A percentile compares a stretch with the other conserved stretches of the same genome.
Conservation (phyloP, 305 asterid species). For the Fraxinus platypoda region DNA sequence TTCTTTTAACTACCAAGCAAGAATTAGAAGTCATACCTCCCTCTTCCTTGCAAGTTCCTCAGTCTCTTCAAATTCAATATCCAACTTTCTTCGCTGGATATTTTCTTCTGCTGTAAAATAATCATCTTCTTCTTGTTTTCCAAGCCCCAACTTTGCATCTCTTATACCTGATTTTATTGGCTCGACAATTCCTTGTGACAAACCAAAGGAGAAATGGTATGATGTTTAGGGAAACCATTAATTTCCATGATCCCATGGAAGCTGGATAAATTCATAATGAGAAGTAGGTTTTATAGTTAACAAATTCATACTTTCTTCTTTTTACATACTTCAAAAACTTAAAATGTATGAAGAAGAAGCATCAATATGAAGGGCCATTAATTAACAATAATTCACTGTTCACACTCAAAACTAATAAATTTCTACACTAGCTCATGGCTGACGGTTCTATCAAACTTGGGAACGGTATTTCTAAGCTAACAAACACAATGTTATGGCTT, state of each 20-base stretch:
- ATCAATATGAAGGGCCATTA: neutral
- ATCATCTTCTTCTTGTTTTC: constrained; percentile 98
- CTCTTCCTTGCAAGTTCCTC: constrained; percentile 88
- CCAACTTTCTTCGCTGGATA: constrained; percentile 88
- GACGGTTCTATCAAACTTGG: neutral
- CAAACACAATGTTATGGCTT: neutral
- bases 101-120: constrained; percentile 94
- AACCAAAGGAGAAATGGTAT: neutral
- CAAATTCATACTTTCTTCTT: neutral
- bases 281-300: neutral
- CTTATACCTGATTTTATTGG: constrained; percentile 95
- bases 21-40: constrained; percentile 68
- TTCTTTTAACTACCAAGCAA: constrained; percentile 25
- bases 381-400: neutral
- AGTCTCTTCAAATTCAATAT: constrained; percentile 88
- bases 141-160: constrained; percentile 87
- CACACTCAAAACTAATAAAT: neutral
- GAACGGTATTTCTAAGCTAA: neutral
- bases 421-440: neutral
- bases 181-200: constrained; percentile 68
- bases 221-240: neutral
- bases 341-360: neutral
- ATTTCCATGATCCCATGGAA: neutral
- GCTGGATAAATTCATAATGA: neutral
- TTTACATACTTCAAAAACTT: neutral